These are phyloP conservation scores for Fistulina hepatica DNA, from an alignment of 1,284 basidiomycete genomes.

Conservation along the genomic window DNA sequence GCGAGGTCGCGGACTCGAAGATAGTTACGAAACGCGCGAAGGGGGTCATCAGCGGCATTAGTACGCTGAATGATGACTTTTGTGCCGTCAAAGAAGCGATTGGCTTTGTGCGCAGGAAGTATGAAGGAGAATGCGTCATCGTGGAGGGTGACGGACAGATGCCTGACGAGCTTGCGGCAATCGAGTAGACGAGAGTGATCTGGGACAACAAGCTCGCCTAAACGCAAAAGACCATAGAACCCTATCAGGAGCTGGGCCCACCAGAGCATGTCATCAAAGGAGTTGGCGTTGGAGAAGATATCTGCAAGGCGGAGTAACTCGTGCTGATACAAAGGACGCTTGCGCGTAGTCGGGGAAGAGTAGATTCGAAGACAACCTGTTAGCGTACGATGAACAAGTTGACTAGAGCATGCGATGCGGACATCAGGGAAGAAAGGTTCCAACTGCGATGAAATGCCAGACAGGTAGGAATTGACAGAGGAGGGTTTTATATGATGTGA, in stretches of 20 bases:
- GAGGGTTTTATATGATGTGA: slow-evolving; percentile 26
- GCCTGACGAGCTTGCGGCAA: slow-evolving; percentile 15
- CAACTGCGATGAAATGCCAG: slow-evolving; percentile 28
- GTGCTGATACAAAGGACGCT: slow-evolving; percentile 17
- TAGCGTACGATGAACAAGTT: slow-evolving; percentile 20
- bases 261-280: slow-evolving; percentile 23
- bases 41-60: slow-evolving; percentile 7
- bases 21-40: slow-evolving; percentile 14
- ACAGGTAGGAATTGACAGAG: slow-evolving; percentile 30
- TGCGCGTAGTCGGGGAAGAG: slow-evolving; percentile 15
- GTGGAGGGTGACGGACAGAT: slow-evolving; percentile 9
- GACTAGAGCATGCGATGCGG: slow-evolving; percentile 13
- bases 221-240: slow-evolving; percentile 21
- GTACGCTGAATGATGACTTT: slow-evolving; percentile 13
- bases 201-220: slow-evolving; percentile 22
- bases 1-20: slow-evolving; percentile 15
- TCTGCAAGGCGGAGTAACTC: slow-evolving; percentile 10
- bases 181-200: slow-evolving; percentile 13
- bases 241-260: slow-evolving; percentile 15
- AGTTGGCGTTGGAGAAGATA: slow-evolving; percentile 10
- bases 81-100: slow-evolving; percentile 21
- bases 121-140: slow-evolving; percentile 12
- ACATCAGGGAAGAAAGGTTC: slow-evolving; percentile 28
- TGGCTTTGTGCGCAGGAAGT: slow-evolving; percentile 24
- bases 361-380: slow-evolving; percentile 20